These are phyloP conservation scores for Dysphania ambrosioides DNA, from an alignment of 148 eudicot species.

Conservation along the genomic window DNA sequence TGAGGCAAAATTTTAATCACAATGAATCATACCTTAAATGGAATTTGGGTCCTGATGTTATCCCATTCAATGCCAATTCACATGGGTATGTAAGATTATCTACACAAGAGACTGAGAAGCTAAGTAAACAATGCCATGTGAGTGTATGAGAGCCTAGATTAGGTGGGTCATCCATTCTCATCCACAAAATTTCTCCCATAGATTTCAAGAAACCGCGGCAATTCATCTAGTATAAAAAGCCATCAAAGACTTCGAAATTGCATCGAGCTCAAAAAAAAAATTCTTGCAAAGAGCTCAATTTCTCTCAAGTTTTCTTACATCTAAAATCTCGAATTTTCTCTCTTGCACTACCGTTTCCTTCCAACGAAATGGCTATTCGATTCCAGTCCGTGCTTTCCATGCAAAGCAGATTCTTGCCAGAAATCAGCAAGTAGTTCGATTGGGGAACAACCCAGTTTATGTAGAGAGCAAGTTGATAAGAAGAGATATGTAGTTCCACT, in stretches of 20 bases:
- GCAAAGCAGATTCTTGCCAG: conserved; percentile 14
- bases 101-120: not conserved
- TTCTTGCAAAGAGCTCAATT: not conserved
- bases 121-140: conserved; percentile 2
- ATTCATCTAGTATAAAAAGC: conserved; percentile 8
- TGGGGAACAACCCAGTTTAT: conserved; percentile 15
- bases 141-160: not conserved
- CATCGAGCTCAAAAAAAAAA: not conserved
- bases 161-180: conserved; percentile 2
- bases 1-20: not conserved
- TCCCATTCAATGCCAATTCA: not conserved
- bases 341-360: not conserved
- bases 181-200: not conserved
- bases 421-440: conserved; percentile 11
- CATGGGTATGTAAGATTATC: not conserved
- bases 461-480: conserved; percentile 21
- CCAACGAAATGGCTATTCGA: conserved; percentile 9
- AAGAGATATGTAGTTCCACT: conserved; percentile 23
- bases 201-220: not conserved
- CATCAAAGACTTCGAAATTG: not conserved
- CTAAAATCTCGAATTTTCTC: not conserved
- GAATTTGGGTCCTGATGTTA: not conserved
- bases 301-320: not conserved
- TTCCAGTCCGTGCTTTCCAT: conserved; percentile 5
- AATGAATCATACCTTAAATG: not conserved